Conservation (phyloP, 2,329 filamentous ascomycete genomes). For the Dactylonectria estremocensis region DNA sequence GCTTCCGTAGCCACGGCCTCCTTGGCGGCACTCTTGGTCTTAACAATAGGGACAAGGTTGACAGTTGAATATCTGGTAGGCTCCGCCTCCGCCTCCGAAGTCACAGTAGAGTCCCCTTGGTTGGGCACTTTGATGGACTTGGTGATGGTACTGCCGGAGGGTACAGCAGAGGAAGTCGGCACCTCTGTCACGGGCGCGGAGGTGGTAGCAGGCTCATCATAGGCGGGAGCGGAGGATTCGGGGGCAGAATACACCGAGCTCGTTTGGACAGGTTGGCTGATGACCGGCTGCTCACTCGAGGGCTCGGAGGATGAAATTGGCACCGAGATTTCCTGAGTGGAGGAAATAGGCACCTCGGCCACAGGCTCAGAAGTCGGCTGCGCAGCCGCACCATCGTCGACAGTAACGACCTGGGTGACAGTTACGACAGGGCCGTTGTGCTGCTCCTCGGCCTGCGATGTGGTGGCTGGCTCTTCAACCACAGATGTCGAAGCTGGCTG, state of each 20-base stretch:
- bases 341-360: conserved; percentile 13
- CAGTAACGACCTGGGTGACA: conserved; percentile 50
- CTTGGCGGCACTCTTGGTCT: conserved; percentile 27
- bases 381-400: conserved; percentile 42
- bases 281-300: background rate
- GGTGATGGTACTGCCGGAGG: conserved; percentile 43
- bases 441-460: conserved; percentile 30
- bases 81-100: conserved; percentile 23
- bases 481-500: conserved; percentile 21
- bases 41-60: conserved; percentile 48
- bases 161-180: conserved; percentile 28
- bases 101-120: conserved; percentile 25
- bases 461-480: conserved; percentile 31
- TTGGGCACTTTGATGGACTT: conserved; percentile 48
- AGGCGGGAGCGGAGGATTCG: background rate
- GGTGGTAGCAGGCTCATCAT: conserved; percentile 14
- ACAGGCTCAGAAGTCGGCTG: conserved; percentile 21
- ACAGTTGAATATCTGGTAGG: conserved; percentile 41
- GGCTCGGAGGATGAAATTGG: conserved; percentile 5
- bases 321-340: background rate
- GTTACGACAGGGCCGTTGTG: conserved; percentile 47
- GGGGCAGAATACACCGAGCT: background rate
- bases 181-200: conserved; percentile 28
- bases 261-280: conserved; percentile 30
- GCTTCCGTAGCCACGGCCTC: conserved; percentile 23